Percentiles rank a stretch among this genome's conserved stretches.
phyloP scores from a whole-genome alignment of 495 filamentous ascomycete species.

The Delitschia confertaspora region DNA sequence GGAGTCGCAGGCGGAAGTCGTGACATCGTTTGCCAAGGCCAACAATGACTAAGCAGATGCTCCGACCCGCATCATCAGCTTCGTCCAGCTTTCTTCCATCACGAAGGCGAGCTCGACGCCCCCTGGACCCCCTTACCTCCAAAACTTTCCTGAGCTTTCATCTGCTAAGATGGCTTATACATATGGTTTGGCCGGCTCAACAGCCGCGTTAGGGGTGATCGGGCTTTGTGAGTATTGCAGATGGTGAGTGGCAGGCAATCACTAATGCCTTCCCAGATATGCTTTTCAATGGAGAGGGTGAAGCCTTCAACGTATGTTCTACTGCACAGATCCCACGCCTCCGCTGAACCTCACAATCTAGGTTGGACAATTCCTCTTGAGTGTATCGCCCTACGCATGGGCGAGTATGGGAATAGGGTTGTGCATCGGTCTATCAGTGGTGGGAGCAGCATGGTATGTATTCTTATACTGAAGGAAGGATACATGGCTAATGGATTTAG shows the following conservation, averaged over 20 bases:
- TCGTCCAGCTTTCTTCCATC: constrained; percentile 4
- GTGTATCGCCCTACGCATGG: constrained; percentile 89
- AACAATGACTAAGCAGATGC: constrained; percentile 1
- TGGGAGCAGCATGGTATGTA: constrained; percentile 91
- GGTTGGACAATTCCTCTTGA: constrained; percentile 92
- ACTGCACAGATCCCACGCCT: constrained; percentile 1
- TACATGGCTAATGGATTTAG: constrained; percentile 38
- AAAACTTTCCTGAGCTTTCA: neutral
- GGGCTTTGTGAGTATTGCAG: constrained; percentile 64
- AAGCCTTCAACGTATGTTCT: constrained; percentile 81
- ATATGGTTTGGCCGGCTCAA: constrained; percentile 64
- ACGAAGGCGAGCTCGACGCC: constrained; percentile 8
- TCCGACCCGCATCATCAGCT: constrained; percentile 14
- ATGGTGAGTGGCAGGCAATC: constrained; percentile 6
- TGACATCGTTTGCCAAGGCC: neutral
- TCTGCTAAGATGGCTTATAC: constrained; percentile 33
- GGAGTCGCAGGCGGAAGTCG: neutral
- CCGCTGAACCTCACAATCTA: constrained; percentile 31
- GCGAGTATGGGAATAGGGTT: constrained; percentile 83
- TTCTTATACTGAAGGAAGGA: neutral
- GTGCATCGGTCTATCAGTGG: constrained; percentile 90
- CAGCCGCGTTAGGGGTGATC: constrained; percentile 66
- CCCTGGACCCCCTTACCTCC: constrained; percentile 3
- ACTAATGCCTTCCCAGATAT: constrained; percentile 60
- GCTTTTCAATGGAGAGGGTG: constrained; percentile 93